Evolutionary conservation across 768 basidiomycete genomes (phyloP).

Genomic region (Podaxis sp.): DNA sequence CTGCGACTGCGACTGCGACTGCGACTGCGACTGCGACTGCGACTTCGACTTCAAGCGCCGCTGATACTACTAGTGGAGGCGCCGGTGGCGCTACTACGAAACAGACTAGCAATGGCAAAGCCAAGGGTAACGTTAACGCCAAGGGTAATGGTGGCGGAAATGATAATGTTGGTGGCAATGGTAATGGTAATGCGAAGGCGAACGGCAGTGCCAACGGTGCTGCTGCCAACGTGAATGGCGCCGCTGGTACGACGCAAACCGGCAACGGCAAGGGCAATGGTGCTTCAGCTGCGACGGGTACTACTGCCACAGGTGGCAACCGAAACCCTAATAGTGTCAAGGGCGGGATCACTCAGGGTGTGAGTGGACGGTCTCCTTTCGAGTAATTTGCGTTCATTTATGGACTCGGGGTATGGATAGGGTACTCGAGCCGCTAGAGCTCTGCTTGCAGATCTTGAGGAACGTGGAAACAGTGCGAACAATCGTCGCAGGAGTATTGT

Average conservation of each 20-base stretch:
- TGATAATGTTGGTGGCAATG: neutral
- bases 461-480: constrained; percentile 24
- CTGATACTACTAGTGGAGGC: constrained; percentile 15
- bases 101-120: neutral
- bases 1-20: constrained; percentile 12
- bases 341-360: constrained; percentile 11
- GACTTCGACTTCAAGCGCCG: constrained; percentile 15
- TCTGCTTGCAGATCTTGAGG: constrained; percentile 28
- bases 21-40: constrained; percentile 15
- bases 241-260: neutral
- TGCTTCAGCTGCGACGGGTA: neutral
- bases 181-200: neutral
- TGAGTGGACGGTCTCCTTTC: constrained; percentile 9
- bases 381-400: constrained; percentile 2
- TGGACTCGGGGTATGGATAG: constrained; percentile 18
- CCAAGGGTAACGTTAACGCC: neutral
- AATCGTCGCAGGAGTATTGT: constrained; percentile 25
- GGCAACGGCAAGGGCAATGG: neutral
- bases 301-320: neutral
- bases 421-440: constrained; percentile 42
- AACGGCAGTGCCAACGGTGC: neutral
- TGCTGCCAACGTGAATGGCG: neutral
- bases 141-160: neutral
- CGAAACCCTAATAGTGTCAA: neutral
- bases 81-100: neutral